phyloP scores from a whole-genome alignment of 495 filamentous ascomycete genomes.

The Clavariopsis aquatica region DNA sequence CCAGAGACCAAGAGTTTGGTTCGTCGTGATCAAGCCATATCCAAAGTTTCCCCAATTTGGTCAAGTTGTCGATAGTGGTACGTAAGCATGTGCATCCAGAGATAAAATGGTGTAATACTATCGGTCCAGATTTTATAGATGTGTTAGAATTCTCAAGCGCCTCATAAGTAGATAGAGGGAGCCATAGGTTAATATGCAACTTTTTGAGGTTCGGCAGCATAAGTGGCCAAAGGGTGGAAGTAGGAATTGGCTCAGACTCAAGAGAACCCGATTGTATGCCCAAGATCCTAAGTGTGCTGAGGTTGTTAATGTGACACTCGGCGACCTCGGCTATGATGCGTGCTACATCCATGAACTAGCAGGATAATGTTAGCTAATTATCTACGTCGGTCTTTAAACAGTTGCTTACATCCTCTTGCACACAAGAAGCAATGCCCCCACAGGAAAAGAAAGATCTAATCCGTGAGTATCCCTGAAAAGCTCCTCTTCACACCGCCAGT shows the following conservation, averaged over 20 bases:
- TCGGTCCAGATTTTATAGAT: not conserved
- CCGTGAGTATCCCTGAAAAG: not conserved
- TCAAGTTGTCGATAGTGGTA: constrained; percentile 3
- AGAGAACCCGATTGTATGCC: not conserved
- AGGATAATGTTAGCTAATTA: not conserved
- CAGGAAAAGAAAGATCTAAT: not conserved
- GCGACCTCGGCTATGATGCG: constrained; percentile 4
- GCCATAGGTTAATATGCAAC: constrained; percentile 16
- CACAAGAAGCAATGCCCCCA: not conserved
- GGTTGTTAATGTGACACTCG: constrained; percentile 11
- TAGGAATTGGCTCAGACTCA: not conserved
- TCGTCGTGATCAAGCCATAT: constrained; percentile 18
- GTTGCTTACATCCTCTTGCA: not conserved
- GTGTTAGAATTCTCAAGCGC: constrained; percentile 6
- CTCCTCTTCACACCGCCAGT: constrained; percentile 5
- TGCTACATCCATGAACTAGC: constrained; percentile 13
- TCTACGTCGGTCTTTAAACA: not conserved
- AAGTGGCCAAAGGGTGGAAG: constrained; percentile 1
- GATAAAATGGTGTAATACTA: not conserved
- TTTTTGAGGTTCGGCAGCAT: constrained; percentile 12
- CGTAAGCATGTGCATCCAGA: constrained; percentile 7
- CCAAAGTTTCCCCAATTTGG: not conserved
- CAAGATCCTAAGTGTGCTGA: constrained; percentile 8
- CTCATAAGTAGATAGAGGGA: constrained; percentile 3
- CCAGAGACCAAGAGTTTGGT: constrained; percentile 5